Conservation (phyloP, 768 basidiomycete species). For the Tubosaeta sp. region DNA sequence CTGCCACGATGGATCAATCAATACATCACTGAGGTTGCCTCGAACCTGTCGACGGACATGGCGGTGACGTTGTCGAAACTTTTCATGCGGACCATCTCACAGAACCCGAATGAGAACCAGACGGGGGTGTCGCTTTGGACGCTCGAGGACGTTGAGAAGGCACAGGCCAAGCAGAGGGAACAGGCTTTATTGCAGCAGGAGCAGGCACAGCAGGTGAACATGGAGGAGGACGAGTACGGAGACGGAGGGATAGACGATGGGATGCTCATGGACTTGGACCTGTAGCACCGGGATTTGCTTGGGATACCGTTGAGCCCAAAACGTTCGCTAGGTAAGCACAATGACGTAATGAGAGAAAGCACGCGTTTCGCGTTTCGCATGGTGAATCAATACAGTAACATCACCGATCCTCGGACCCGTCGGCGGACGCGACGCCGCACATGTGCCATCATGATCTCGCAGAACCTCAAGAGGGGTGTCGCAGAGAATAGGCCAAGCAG, state of each 20-base stretch:
- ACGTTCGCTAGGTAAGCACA: no score
- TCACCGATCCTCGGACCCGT: no score
- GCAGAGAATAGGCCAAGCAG: no score
- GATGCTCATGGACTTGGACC: slow-evolving; percentile 56
- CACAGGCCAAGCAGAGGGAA: slow-evolving; percentile 76
- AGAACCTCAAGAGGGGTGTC: no score
- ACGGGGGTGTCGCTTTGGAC: slow-evolving; percentile 96
- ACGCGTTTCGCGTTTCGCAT: no score
- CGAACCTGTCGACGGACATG: slow-evolving; percentile 98
- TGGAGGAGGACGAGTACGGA: slow-evolving; percentile 55
- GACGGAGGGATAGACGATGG: slow-evolving; percentile 66
- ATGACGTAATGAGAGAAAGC: no score
- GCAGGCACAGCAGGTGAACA: slow-evolving; percentile 17
- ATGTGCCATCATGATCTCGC: no score
- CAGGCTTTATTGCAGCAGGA: slow-evolving; percentile 40
- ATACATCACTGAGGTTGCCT: slow-evolving; percentile 97
- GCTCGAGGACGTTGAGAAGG: slow-evolving; percentile 83
- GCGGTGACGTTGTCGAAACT: slow-evolving; percentile 89
- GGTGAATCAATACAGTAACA: no score
- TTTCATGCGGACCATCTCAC: slow-evolving; percentile 98
- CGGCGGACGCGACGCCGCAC: no score
- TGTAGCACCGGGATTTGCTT: slow-evolving; percentile 9
- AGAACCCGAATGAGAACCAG: slow-evolving; percentile 94
- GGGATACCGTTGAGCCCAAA: no score
- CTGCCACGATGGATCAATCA: slow-evolving; percentile 99